These are phyloP conservation scores for Botrytis squamosa DNA, from an alignment of 2,329 filamentous ascomycete species.

Conservation along the genomic window DNA sequence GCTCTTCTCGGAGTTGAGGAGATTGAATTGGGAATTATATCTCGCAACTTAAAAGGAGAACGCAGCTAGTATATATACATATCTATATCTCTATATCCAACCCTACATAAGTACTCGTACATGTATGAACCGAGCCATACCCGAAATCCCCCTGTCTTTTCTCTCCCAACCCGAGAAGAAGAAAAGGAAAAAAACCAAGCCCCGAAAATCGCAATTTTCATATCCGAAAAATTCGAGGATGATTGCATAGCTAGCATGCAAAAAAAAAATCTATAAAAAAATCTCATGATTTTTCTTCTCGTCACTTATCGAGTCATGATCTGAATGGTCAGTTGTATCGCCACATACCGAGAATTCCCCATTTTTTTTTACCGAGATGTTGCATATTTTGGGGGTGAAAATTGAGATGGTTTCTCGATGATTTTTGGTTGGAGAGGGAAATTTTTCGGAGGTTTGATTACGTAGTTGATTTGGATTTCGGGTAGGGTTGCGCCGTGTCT, in stretches of 20 bases:
- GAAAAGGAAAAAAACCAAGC: not conserved
- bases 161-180: not conserved
- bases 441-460: not conserved
- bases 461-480: not conserved
- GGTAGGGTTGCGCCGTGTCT: not conserved
- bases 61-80: not conserved
- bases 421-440: not conserved
- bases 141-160: not conserved
- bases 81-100: not conserved
- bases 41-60: not conserved
- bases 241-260: not conserved
- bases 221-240: not conserved
- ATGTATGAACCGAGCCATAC: not conserved
- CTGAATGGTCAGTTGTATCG: not conserved
- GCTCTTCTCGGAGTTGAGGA: not conserved
- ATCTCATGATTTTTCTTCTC: not conserved
- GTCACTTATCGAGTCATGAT: not conserved
- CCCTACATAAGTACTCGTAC: not conserved
- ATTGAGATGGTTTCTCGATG: not conserved
- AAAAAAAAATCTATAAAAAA: not conserved
- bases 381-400: not conserved
- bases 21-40: not conserved
- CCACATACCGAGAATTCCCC: not conserved
- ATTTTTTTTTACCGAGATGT: not conserved
- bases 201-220: not conserved